These are phyloP conservation scores for Ballota nigra DNA, from an alignment of 257 asterid species.

Conservation along the genomic window DNA sequence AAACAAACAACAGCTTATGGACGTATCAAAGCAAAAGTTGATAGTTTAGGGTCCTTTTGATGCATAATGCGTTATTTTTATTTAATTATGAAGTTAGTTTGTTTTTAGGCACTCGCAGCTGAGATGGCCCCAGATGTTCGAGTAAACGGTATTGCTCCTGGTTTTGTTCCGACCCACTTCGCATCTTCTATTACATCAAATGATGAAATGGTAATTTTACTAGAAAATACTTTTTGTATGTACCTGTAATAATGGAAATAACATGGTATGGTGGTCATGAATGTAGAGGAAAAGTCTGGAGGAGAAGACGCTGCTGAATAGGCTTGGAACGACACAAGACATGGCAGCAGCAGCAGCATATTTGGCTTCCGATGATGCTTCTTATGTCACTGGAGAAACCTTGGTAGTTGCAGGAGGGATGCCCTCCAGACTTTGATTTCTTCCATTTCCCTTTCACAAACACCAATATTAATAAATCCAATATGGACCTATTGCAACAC, in stretches of 20 bases:
- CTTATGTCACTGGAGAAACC: slow-evolving; percentile 80
- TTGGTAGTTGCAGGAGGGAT: slow-evolving; percentile 83
- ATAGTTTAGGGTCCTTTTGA: too few relatives aligned
- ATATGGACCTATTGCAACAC: too few relatives aligned
- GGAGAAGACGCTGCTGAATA: slow-evolving; percentile 60
- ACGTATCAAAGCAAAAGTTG: background rate
- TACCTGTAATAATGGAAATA: background rate
- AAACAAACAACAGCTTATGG: background rate
- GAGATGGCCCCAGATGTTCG: slow-evolving; percentile 94
- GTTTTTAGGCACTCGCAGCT: slow-evolving; percentile 72
- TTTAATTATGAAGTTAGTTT: background rate
- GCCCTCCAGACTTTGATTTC: slow-evolving; percentile 65
- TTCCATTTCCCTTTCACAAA: background rate
- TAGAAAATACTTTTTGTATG: background rate
- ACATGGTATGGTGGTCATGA: slow-evolving; percentile 2
- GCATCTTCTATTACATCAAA: slow-evolving; percentile 50
- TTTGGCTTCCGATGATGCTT: slow-evolving; percentile 89
- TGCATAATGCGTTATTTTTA: background rate
- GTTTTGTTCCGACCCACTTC: slow-evolving; percentile 87
- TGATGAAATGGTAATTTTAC: slow-evolving; percentile 43
- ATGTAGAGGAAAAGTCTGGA: slow-evolving; percentile 59
- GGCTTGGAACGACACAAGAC: slow-evolving; percentile 79
- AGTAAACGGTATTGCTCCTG: slow-evolving; percentile 93
- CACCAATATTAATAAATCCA: too few relatives aligned
- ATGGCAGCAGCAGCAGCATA: slow-evolving; percentile 90